Conservation (phyloP, 306 rosid genomes). For the Ochetophila trinervis region DNA sequence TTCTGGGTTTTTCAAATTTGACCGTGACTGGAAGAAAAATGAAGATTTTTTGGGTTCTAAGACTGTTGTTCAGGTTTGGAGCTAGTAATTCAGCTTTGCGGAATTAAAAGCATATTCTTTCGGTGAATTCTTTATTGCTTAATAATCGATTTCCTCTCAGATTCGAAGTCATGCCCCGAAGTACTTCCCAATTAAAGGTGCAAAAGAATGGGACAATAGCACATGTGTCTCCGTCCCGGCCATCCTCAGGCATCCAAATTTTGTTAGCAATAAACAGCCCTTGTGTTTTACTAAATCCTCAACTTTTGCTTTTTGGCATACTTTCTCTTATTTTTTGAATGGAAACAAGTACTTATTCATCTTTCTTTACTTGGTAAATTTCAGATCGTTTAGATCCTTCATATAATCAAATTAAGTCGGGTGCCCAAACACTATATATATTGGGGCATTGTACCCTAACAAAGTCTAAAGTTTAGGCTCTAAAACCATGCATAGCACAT, state of each 20-base stretch:
- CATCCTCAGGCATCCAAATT: constrained; percentile 89
- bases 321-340: no score
- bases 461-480: no score
- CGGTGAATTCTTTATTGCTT: constrained; percentile 5
- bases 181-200: constrained; percentile 81
- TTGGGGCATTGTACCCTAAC: no score
- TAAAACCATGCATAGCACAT: no score
- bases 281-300: constrained; percentile 19
- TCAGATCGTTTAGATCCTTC: constrained; percentile 50
- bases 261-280: neutral
- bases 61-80: constrained; percentile 85
- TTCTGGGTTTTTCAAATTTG: constrained; percentile 54
- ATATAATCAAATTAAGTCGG: constrained; percentile 66
- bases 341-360: neutral
- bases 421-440: constrained; percentile 45
- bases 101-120: neutral
- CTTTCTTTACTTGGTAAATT: constrained; percentile 10
- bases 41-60: constrained; percentile 96
- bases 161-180: constrained; percentile 94
- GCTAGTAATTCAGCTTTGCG: neutral
- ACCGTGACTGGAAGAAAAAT: constrained; percentile 96
- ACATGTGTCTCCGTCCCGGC: constrained; percentile 96
- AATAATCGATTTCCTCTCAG: constrained; percentile 33
- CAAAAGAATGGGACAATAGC: constrained; percentile 82
- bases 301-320: no score